A percentile compares a stretch with the other conserved stretches of the same genome.
These are phyloP conservation scores for Sapria himalayana DNA, from an alignment of 345 rosid species.

Conservation along the genomic window DNA sequence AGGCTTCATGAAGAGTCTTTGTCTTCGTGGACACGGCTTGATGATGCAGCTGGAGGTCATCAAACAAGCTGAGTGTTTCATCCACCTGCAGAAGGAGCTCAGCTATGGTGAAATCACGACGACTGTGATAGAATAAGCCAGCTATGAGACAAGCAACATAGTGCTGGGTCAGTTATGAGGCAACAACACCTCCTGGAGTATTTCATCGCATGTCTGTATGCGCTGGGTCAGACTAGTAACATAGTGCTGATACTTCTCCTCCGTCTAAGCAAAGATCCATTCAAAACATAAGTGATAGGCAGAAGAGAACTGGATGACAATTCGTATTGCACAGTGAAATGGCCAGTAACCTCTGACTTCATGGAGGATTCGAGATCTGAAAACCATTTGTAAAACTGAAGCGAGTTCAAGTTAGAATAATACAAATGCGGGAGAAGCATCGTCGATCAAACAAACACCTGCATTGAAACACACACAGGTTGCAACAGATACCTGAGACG, in stretches of 20 bases:
- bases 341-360: slow-evolving; percentile 83
- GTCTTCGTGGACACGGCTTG: slow-evolving; percentile 92
- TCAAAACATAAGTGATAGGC: slow-evolving; percentile 3
- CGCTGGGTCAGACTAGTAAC: slow-evolving; percentile 61
- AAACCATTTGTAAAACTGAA: slow-evolving; percentile 94
- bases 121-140: slow-evolving; percentile 1
- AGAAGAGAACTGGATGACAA: slow-evolving; percentile 2
- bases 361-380: slow-evolving; percentile 91
- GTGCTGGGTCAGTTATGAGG: too few relatives aligned
- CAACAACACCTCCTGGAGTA: slow-evolving; percentile 49
- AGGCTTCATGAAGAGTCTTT: slow-evolving; percentile 97
- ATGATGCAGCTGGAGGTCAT: slow-evolving; percentile 70
- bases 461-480: too few relatives aligned
- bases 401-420: too few relatives aligned
- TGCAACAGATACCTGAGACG: slow-evolving; percentile 39
- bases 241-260: slow-evolving; percentile 87
- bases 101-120: background rate
- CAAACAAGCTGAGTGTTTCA: slow-evolving; percentile 70
- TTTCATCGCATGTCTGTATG: slow-evolving; percentile 72
- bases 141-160: too few relatives aligned
- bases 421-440: background rate
- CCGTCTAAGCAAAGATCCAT: slow-evolving; percentile 30
- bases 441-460: background rate
- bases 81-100: slow-evolving; percentile 41
- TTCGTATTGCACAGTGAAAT: slow-evolving; percentile 8